phyloP scores from a whole-genome alignment of 768 basidiomycete genomes.

The Mycena epipterygia region DNA sequence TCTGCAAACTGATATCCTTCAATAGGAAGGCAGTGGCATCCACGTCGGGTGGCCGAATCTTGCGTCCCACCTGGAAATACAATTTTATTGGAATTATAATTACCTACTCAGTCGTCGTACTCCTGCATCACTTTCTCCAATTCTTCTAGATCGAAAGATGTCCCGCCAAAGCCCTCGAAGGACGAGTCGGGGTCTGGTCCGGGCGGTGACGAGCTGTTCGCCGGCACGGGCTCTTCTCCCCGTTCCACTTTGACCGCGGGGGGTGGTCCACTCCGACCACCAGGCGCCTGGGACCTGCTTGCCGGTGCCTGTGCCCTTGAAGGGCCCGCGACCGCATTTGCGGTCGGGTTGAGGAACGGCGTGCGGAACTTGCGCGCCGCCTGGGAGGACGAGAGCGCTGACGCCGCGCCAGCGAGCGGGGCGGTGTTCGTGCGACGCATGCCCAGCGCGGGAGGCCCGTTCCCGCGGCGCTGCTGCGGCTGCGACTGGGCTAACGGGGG shows the following conservation, averaged over 20 bases:
- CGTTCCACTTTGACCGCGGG: not conserved
- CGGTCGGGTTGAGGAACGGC: slow-evolving; percentile 8
- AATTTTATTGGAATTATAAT: no score
- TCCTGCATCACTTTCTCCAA: slow-evolving; percentile 26
- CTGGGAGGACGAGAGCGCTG: slow-evolving; percentile 1
- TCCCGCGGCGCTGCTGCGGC: slow-evolving; percentile 19
- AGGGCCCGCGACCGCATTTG: not conserved
- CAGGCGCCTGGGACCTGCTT: no score
- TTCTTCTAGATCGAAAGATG: slow-evolving; percentile 25
- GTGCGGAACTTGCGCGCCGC: slow-evolving; percentile 19
- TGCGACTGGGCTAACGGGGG: slow-evolving; percentile 13
- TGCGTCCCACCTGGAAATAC: no score
- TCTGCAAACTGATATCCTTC: no score
- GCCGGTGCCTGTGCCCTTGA: not conserved
- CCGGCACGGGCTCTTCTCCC: not conserved
- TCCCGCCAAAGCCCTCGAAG: not conserved
- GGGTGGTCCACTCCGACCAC: no score
- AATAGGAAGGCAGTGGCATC: no score
- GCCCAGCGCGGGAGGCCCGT: slow-evolving; percentile 29
- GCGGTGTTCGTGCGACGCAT: slow-evolving; percentile 32
- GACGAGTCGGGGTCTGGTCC: not conserved
- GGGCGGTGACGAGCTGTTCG: not conserved
- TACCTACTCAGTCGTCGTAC: slow-evolving; percentile 14
- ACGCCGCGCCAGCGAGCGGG: not conserved
- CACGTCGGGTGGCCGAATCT: no score